These are phyloP conservation scores for Paramecium tetraurelia DNA, from an alignment of 73 alveolate genomes.

Conservation along the genomic window DNA sequence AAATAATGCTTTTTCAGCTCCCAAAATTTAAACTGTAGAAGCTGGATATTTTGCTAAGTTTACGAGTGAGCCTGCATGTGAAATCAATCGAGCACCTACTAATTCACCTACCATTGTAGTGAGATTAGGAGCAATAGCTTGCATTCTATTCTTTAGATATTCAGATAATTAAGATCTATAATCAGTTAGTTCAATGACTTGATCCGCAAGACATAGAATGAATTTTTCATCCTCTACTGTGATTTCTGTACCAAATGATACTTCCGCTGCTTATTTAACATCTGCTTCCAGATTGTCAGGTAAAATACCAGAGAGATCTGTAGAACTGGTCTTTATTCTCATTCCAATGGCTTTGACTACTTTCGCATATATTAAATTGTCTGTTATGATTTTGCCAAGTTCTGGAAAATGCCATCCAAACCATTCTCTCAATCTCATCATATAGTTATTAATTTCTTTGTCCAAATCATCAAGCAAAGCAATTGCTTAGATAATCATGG, in stretches of 20 bases:
- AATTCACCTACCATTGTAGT: slow-evolving; percentile 99
- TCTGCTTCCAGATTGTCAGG: slow-evolving; percentile 92
- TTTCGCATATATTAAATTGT: slow-evolving; percentile 97
- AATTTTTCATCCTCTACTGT: slow-evolving; percentile 94
- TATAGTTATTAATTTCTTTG: slow-evolving; percentile 98
- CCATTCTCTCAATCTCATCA: slow-evolving; percentile 99
- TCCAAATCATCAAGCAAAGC: slow-evolving; percentile 98
- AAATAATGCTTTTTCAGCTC: slow-evolving; percentile 99
- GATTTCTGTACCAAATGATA: slow-evolving; percentile 99
- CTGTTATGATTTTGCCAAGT: slow-evolving; percentile 98
- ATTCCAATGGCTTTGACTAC: slow-evolving; percentile 89
- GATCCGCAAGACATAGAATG: slow-evolving; percentile 72
- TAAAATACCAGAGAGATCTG: slow-evolving; percentile 81
- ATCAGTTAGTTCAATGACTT: slow-evolving; percentile 82
- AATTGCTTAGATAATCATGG: slow-evolving; percentile 99
- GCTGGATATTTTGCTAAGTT: slow-evolving; percentile 99
- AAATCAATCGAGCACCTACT: slow-evolving; percentile 99
- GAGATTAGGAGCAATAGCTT: slow-evolving; percentile 99
- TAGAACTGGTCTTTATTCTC: slow-evolving; percentile 75
- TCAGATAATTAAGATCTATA: slow-evolving; percentile 87
- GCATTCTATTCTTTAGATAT: slow-evolving; percentile 96
- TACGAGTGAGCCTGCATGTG: slow-evolving; percentile 99
- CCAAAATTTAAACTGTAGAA: slow-evolving; percentile 98
- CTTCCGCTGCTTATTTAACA: slow-evolving; percentile 93
- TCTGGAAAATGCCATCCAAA: slow-evolving; percentile 99